Base-by-base conservation (phyloP, 305 asterid species). In the Euphrasia arctica region DNA sequence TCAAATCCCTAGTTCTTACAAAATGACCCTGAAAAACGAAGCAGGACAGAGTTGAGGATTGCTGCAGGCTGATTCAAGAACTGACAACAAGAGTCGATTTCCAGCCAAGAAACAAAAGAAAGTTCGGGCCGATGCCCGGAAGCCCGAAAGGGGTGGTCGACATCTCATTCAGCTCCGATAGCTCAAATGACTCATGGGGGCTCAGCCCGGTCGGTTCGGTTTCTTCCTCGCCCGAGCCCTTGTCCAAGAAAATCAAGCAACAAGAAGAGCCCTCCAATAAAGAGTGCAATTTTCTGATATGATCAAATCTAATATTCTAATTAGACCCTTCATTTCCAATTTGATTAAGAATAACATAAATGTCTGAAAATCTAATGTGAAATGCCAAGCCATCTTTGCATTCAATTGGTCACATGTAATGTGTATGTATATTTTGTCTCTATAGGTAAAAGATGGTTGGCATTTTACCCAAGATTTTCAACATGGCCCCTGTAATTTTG, bases 91-190 rank as follows among this genome's bases (percentile, higher is more conserved):
- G 70, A 52, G 61, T 56, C 8, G 66, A 68, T 27, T 77, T 73
- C 10, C 58, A 71, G 31, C 78, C 83, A 54, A 56, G 70, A 50
- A 80, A 71, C 67, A 91, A 86, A 65, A 77, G 97, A 3, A 86
- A 81, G 75, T 61, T 69, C 48, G 83, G 88, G 50, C 52, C 75
- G 62, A 49, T 66, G 32, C 89, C 88, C 3, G 85, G 73, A n/a
- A 91, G 91, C 75, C 95, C 96, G 22, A 88, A 74, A 77, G 98
- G 91, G 41, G 87, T 86, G 5, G 77, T 83, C 75, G 95, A 86
- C 47, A 74, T 83, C 67, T 85, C 82, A 64, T 86, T 90, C 79
- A 84, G 93, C 69, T 83, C 50, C 5, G 50, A 76, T 34, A 79
- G 70, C 69, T 82, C 86, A 31, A 74, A 67, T 45, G 84, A 83